Base-by-base conservation (phyloP, 305 asterid species). In the Fraxinus angustifolia region DNA sequence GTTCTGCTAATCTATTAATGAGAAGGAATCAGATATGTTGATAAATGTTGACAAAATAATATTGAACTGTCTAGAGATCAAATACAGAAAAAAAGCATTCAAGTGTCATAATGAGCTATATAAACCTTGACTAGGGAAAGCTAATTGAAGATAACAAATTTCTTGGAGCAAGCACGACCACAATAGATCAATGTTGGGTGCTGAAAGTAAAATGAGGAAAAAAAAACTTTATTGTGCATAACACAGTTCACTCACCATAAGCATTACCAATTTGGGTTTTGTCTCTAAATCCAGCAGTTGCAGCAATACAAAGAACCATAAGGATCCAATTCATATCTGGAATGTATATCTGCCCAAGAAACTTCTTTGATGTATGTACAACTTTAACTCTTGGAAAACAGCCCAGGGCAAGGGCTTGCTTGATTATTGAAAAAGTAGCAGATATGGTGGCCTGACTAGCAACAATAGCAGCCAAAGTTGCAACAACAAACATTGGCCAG, bases 261-360 rank as follows among this genome's bases (percentile, higher is more conserved):
- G 99, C 99, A 79, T 96, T 96, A 85, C 97, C 98, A 58, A 96
- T 96, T 87, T 96, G 99, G 89, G 90, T 93, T 83, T 96, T 94
- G 84, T 94, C 91, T 86, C 90, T 87, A 91, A 96, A 96, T 82
- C 99, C 98, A 73, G 97, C 97, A 65, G 98, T 94, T 45, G 93
- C 99, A 82, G 95, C 94, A 76, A 96, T 96, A 86, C 98, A 96
- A 82, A 96, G 97, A 84, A 94, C 73, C 99, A 96, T 90, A 36
- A 96, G 95, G 80, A 93, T 91, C 99, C 99, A 96, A 84, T 96
- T 96, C 79, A 96, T 91, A 87, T 96, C 99, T 0, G 98, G 99
- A 82, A 93, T 91, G 80, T 94, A 96, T 14, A 96, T 90, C 84
- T 96, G 98, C 75, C 99, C 99, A 0, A 93, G 92, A 81, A 96